Evolutionary conservation across 345 rosid genomes (phyloP).

Genomic region (Sonneratia caseolaris): DNA sequence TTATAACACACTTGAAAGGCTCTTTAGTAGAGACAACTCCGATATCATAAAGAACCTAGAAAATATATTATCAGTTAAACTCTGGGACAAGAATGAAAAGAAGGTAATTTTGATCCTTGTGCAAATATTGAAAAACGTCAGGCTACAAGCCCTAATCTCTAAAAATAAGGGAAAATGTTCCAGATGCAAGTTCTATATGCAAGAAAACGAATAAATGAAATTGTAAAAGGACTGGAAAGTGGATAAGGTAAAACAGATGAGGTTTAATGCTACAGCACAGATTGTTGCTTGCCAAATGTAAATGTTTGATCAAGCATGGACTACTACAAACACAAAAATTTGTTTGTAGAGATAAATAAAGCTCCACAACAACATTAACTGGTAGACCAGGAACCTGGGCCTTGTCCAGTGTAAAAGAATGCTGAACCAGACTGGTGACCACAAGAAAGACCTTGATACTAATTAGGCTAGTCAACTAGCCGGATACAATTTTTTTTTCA

Average conservation of each 20-base stretch:
- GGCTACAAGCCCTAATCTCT: neutral
- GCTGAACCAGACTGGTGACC: neutral
- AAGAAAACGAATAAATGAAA: neutral
- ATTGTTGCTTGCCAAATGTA: neutral
- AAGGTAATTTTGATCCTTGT: neutral
- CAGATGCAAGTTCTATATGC: neutral
- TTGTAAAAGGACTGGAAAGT: neutral
- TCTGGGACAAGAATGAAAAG: neutral
- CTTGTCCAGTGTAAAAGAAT: neutral
- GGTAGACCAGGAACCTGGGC: neutral
- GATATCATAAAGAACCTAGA: constrained; percentile 81
- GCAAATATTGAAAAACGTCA: neutral
- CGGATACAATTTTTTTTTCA: neutral
- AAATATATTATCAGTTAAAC: neutral
- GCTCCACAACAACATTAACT: neutral
- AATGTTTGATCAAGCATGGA: neutral
- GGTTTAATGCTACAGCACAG: neutral
- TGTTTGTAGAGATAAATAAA: neutral
- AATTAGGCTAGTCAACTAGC: neutral
- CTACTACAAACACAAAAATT: neutral
- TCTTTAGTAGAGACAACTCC: constrained; percentile 88
- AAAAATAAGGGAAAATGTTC: neutral
- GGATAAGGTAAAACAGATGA: neutral
- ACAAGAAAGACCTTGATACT: neutral
- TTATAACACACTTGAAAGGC: constrained; percentile 94